phyloP scores from a whole-genome alignment of 345 rosid genomes.

The Dipteronia dyeriana region DNA sequence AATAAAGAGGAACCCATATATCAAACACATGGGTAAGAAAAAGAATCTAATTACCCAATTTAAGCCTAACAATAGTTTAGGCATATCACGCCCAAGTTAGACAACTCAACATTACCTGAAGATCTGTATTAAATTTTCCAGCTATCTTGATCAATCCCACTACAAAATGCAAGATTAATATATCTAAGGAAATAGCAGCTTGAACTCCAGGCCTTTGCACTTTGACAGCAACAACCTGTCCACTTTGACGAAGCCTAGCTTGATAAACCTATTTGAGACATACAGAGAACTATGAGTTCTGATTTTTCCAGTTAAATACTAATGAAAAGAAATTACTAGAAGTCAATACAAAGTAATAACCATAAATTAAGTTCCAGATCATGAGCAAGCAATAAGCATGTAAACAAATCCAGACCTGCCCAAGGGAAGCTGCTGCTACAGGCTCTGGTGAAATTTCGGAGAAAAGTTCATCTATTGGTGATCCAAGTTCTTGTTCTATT shows the following conservation, averaged over 20 bases:
- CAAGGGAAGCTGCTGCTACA: conserved; percentile 90
- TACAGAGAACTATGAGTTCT: conserved; percentile 7
- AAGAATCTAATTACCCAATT: conserved; percentile 5
- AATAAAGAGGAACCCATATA: not conserved
- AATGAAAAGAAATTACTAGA: not conserved
- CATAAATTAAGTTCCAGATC: conserved; percentile 10
- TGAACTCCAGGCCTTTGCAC: conserved; percentile 96
- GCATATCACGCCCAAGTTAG: conserved; percentile 4
- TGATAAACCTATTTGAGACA: conserved; percentile 64
- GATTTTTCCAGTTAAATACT: not conserved
- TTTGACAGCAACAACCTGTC: conserved; percentile 81
- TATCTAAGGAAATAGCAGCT: conserved; percentile 91
- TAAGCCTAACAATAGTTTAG: not conserved
- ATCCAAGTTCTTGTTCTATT: conserved; percentile 77
- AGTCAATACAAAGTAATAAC: conserved; percentile 10
- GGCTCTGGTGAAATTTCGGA: conserved; percentile 94
- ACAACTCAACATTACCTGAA: conserved; percentile 52
- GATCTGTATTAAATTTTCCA: conserved; percentile 81
- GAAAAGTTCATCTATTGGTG: conserved; percentile 68
- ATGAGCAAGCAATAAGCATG: not conserved
- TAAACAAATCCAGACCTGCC: conserved; percentile 56
- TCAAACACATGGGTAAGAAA: conserved; percentile 2
- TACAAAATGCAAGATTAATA: conserved; percentile 73
- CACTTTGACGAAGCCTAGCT: conserved; percentile 74
- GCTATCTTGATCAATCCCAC: conserved; percentile 69